Evolutionary conservation across 2,329 filamentous ascomycete species (phyloP).

Genomic region (Leptographium lundbergii): DNA sequence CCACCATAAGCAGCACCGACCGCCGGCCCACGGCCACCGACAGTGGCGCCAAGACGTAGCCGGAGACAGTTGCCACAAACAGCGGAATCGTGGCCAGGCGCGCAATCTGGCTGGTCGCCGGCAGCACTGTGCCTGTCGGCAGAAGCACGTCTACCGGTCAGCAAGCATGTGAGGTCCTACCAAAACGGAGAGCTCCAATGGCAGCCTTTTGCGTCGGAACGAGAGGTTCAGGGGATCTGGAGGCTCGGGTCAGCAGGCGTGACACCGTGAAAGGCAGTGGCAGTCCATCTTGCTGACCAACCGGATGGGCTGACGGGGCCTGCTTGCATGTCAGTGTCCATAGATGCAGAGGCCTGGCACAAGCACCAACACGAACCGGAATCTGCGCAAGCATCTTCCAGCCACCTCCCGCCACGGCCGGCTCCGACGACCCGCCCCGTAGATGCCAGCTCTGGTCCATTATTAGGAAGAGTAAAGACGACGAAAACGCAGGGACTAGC

Average conservation of each 20-base stretch:
- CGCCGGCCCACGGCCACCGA: conserved; percentile 23
- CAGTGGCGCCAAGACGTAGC: conserved; percentile 25
- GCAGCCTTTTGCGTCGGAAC: conserved; percentile 19
- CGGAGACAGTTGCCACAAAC: conserved; percentile 22
- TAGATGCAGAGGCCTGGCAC: not conserved
- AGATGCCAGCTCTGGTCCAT: conserved; percentile 7
- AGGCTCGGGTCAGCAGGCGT: not conserved
- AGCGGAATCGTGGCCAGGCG: conserved; percentile 21
- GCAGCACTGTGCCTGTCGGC: conserved; percentile 17
- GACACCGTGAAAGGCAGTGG: not conserved
- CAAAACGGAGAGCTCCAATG: conserved; percentile 17
- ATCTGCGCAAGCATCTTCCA: not conserved
- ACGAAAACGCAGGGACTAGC: not conserved
- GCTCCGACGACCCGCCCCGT: not conserved
- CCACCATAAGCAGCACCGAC: conserved; percentile 21
- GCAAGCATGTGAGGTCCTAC: conserved; percentile 9
- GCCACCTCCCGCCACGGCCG: not conserved
- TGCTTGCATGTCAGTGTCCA: not conserved
- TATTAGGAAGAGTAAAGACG: not conserved
- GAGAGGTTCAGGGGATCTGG: conserved; percentile 19
- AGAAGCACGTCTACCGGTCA: conserved; percentile 6
- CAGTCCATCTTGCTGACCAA: not conserved
- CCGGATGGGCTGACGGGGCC: conserved; percentile 9
- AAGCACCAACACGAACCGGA: conserved; percentile 1
- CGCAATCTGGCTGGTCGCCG: conserved; percentile 16